phyloP scores from a whole-genome alignment of 1,284 basidiomycete genomes.

The Malassezia cuniculi region DNA sequence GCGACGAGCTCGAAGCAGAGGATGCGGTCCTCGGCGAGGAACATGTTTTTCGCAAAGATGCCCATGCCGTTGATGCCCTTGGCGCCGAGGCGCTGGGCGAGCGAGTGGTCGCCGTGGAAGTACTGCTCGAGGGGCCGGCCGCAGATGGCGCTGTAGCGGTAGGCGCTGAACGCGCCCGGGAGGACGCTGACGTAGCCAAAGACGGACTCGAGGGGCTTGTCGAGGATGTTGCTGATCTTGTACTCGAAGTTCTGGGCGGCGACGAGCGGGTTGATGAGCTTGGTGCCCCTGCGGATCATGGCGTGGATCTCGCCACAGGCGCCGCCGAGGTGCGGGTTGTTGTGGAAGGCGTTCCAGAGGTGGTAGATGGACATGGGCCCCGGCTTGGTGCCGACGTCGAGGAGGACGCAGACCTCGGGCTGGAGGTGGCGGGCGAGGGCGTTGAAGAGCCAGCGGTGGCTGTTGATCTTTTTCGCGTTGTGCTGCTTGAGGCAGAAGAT shows the following conservation, averaged over 20 bases:
- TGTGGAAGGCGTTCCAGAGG: conserved; percentile 44
- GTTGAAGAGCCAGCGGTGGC: conserved; percentile 85
- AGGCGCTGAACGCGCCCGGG: conserved; percentile 91
- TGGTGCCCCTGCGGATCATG: conserved; percentile 38
- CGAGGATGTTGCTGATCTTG: conserved; percentile 67
- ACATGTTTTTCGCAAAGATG: conserved; percentile 66
- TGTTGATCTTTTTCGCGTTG: conserved; percentile 61
- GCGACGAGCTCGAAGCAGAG: conserved; percentile 93
- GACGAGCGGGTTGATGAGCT: conserved; percentile 43
- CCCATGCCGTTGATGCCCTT: conserved; percentile 96
- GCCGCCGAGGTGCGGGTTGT: conserved; percentile 41
- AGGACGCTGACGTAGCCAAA: conserved; percentile 85
- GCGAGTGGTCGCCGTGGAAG: conserved; percentile 83
- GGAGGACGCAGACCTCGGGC: conserved; percentile 39
- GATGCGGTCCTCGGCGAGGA: conserved; percentile 59
- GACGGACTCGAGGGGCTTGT: conserved; percentile 82
- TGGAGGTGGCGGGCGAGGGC: conserved; percentile 64
- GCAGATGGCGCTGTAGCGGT: conserved; percentile 77
- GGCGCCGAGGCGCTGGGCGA: conserved; percentile 71
- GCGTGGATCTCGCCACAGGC: conserved; percentile 45
- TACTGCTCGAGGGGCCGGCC: conserved; percentile 89
- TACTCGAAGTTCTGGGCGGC: conserved; percentile 93
- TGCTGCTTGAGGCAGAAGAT: conserved; percentile 90
- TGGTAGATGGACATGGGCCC: conserved; percentile 41
- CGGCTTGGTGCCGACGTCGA: conserved; percentile 44